These are phyloP conservation scores for Sporobolomyces pararoseus DNA, from an alignment of 768 basidiomycete genomes.

Conservation along the genomic window DNA sequence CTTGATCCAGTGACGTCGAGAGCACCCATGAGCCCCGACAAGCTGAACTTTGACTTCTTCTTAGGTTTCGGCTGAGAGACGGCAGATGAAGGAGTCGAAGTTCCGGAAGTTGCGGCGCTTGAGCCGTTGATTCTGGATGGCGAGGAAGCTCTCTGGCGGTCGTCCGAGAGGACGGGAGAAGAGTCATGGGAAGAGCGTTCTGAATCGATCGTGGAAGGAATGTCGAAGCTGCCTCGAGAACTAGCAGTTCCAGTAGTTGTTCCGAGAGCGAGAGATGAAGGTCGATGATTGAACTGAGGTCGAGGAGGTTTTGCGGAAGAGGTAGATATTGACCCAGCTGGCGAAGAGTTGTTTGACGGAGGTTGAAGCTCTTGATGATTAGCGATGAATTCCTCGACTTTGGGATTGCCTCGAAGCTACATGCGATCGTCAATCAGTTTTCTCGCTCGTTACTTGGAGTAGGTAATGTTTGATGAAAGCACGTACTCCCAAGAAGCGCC, in stretches of 20 bases:
- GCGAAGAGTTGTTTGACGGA: neutral
- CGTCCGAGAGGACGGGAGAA: neutral
- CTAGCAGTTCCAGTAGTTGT: neutral
- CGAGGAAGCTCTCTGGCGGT: neutral
- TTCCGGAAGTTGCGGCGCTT: neutral
- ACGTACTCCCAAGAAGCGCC: constrained; percentile 41
- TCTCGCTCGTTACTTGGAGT: neutral
- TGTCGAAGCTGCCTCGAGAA: neutral
- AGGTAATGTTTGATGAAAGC: too few relatives aligned
- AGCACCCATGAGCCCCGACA: constrained; percentile 13
- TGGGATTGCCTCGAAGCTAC: constrained; percentile 18
- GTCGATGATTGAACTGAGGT: constrained; percentile 5
- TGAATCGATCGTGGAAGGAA: neutral
- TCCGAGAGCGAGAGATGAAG: constrained; percentile 18
- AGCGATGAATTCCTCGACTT: constrained; percentile 22
- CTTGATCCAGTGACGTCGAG: neutral
- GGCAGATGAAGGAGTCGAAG: neutral
- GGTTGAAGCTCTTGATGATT: constrained; percentile 19
- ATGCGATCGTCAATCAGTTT: neutral
- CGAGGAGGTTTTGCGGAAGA: neutral
- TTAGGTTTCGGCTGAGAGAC: neutral
- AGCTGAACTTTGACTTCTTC: constrained; percentile 27
- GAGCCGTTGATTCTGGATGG: neutral
- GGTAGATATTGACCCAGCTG: neutral
- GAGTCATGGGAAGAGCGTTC: neutral